Conservation (phyloP, 257 asterid genomes). For the Anisodus acutangulus region DNA sequence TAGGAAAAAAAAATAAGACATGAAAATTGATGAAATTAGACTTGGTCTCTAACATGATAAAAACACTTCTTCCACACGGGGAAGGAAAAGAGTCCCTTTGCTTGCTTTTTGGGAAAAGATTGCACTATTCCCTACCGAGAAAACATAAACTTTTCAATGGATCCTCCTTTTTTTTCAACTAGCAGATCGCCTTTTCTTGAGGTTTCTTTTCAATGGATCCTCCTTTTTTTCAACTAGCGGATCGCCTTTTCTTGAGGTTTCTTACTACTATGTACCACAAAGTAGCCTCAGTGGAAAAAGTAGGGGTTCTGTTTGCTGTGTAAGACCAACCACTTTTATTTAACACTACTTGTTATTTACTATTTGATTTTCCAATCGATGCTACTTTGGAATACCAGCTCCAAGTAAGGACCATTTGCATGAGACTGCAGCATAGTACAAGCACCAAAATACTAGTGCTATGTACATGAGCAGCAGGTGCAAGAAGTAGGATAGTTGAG, state of each 20-base stretch:
- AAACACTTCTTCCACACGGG: too few relatives aligned
- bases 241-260: too few relatives aligned
- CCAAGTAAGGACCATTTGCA: background rate
- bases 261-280: too few relatives aligned
- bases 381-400: background rate
- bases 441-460: slow-evolving; percentile 13
- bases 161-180: too few relatives aligned
- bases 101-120: too few relatives aligned
- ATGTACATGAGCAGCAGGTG: background rate
- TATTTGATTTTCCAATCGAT: background rate
- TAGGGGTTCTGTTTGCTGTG: background rate
- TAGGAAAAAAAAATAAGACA: too few relatives aligned
- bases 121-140: too few relatives aligned
- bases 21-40: background rate
- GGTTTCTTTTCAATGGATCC: too few relatives aligned
- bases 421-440: background rate
- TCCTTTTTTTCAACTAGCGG: too few relatives aligned
- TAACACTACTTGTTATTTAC: background rate
- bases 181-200: too few relatives aligned
- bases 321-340: background rate
- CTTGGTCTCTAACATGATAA: background rate
- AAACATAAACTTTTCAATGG: too few relatives aligned
- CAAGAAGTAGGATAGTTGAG: background rate
- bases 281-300: background rate
- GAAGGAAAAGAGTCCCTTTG: too few relatives aligned